A percentile compares a stretch with the other conserved stretches of the same genome.
These are phyloP conservation scores for Teratosphaeriaceae sp. DNA, from an alignment of 2,329 filamentous ascomycete genomes.

Conservation along the genomic window DNA sequence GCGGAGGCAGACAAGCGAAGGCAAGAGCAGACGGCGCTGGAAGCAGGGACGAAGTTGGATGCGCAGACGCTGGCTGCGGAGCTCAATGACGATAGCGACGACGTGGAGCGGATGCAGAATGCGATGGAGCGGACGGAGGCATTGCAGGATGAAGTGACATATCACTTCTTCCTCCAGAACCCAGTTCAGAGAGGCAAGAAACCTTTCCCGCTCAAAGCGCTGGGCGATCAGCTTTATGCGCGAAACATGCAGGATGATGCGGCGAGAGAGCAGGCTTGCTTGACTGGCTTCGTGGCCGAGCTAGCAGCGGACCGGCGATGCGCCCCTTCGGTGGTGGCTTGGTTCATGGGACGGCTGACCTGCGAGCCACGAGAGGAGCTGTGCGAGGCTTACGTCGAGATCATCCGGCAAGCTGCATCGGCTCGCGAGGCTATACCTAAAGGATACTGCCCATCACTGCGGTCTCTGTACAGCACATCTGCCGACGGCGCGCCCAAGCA, in stretches of 20 bases:
- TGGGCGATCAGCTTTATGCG: conserved; percentile 30
- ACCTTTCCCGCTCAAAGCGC: conserved; percentile 22
- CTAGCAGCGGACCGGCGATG: conserved; percentile 32
- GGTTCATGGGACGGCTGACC: conserved; percentile 36
- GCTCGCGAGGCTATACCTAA: not conserved
- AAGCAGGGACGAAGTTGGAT: not conserved
- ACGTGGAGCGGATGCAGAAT: conserved; percentile 46
- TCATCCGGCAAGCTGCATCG: conserved; percentile 14
- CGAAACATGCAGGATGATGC: conserved; percentile 26
- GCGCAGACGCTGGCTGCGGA: conserved; percentile 33
- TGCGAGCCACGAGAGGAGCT: conserved; percentile 28
- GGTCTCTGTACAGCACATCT: not conserved
- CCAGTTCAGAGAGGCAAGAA: conserved; percentile 9
- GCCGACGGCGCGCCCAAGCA: not conserved
- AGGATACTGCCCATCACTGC: not conserved
- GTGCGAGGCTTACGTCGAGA: conserved; percentile 28
- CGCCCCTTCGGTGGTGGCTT: conserved; percentile 33
- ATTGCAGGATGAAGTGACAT: conserved; percentile 45
- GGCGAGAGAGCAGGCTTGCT: conserved; percentile 34
- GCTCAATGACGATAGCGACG: conserved; percentile 33
- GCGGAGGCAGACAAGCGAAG: conserved; percentile 8
- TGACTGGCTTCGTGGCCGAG: conserved; percentile 35
- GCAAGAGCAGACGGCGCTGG: conserved; percentile 5
- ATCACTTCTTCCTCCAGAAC: conserved; percentile 49
- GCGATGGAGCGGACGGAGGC: conserved; percentile 58